Evolutionary conservation across 352 stramenopile genomes (phyloP), one percentile per base, ranked within the genome.

Genomic region (Pythium phragmiticola): DNA sequence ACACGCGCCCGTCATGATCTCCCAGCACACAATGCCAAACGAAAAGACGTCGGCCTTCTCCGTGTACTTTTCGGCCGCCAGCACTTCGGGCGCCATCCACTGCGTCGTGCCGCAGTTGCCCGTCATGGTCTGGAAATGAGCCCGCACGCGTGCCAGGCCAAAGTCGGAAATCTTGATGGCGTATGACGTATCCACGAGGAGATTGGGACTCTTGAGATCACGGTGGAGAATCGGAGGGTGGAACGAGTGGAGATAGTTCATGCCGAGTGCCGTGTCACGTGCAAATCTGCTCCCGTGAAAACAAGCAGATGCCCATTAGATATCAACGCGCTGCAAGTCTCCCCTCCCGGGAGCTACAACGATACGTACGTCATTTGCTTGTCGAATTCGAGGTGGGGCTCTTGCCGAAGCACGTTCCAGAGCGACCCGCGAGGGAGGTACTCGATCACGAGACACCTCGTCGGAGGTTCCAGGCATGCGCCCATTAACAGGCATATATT

Each of bases 121-220:
- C 4, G 85, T 94, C 85, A 95, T 94, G 9, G 87, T 95, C 75
- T 95, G 83, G 63, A 93, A 91, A 63, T 93, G 83, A 28, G 87
- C 83, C 17, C 84, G 80, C 56, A 94, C 83, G 33, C 87, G 83
- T 7, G 83, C 82, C 39, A 95, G 73, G 2, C 87, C 87, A 77
- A 95, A 95, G 74, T 95, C 87, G n/a, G 84, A 93, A 57, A 95
- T 93, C 74, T 95, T 95, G 73, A 93, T 85, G 36, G 77, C 74
- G 63, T 89, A 95, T 19, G 80, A 87, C 21, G 74, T 77, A 51
- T 92, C 80, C 7, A 94, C 82, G 26, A 95, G 72, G 45, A 95
- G 61, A 48, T 95, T 95, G 13, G 84, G 84, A 60, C 83, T 93
- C 73, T 95, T 95, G 54, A 95, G 74, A 60, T 95, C 87, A 28